phyloP scores from a whole-genome alignment of 2,329 filamentous ascomycete genomes.

The Xylaria sp. region DNA sequence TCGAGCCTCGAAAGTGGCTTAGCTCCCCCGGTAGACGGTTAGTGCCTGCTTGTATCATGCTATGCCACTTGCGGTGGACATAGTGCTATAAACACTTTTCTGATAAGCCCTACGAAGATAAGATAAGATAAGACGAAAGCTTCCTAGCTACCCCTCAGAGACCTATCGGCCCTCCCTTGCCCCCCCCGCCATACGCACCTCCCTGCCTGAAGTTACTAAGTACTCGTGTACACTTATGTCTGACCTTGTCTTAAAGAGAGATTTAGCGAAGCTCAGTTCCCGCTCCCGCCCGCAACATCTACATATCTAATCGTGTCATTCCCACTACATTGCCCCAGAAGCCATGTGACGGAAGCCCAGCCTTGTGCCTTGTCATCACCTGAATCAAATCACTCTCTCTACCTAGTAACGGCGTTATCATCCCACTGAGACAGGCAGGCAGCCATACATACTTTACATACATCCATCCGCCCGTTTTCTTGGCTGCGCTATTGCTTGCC shows the following conservation, averaged over 20 bases:
- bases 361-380: slow-evolving; percentile 40
- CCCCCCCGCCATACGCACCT: not conserved
- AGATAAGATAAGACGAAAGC: not conserved
- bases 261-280: not conserved
- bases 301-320: slow-evolving; percentile 22
- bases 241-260: slow-evolving; percentile 12
- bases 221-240: not conserved
- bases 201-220: not conserved
- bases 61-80: not conserved
- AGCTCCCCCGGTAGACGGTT: slow-evolving; percentile 2
- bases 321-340: slow-evolving; percentile 10
- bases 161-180: not conserved
- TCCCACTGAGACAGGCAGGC: slow-evolving; percentile 31
- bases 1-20: slow-evolving; percentile 28
- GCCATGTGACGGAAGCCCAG: slow-evolving; percentile 39
- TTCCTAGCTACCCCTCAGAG: slow-evolving; percentile 8
- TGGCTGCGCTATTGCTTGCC: not conserved
- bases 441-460: slow-evolving; percentile 13
- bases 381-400: slow-evolving; percentile 28
- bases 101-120: not conserved
- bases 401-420: slow-evolving; percentile 12
- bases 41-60: not conserved
- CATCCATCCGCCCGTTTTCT: slow-evolving; percentile 5
- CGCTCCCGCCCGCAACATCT: not conserved
- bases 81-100: not conserved